Evolutionary conservation across 2,329 filamentous ascomycete species (phyloP), one percentile per base, ranked within the genome.

Genomic region (Coniella vitis): DNA sequence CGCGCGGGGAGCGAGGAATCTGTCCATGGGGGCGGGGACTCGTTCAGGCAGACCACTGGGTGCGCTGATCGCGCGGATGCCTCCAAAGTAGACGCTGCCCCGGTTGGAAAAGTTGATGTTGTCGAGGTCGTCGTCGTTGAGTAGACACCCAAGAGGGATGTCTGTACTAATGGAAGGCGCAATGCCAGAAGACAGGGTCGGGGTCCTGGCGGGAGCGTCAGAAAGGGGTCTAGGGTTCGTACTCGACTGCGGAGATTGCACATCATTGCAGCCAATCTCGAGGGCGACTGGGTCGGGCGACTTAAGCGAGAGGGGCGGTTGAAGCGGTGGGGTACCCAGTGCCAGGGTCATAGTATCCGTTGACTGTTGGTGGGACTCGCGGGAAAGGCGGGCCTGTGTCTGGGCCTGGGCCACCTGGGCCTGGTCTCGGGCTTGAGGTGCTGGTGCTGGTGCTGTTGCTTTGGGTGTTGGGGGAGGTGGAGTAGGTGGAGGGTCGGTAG

Each of bases 71-170:
- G 57, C 58, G 50, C 59, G 68, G 60, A 73, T 73, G 46, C 71
- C 73, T 54, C 74, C 72, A 60, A 82, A 72, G 72, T 84, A 78
- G 58, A 84, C 69, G 64, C 79, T 83, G 55, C 80, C 80, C 57
- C 80, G 72, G 54, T 81, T 80, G 49, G 79, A 82, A 60, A 84
- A 84, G 55, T 72, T 72, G 55, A 84, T 64, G 48, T 70, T 69
- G 55, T 67, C 71, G 59, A 83, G 63, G 66, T 81, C 75, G 54
- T 79, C 78, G 66, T 81, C 75, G 54, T 79, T 78, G 55, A 81
- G 66, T 48, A 83, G 67, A 58, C 64, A 70, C 49, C 76, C 75
- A 47, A 72, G 74, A 38, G 79, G 78, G 58, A 83, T 81, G 50
- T 66, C 61, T 42, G 79, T 74, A 59, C 70, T 73, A 60, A 83